These are phyloP conservation scores for Dryadomyces quercus-mongolicae DNA, from an alignment of 2,329 filamentous ascomycete genomes.

Conservation along the genomic window DNA sequence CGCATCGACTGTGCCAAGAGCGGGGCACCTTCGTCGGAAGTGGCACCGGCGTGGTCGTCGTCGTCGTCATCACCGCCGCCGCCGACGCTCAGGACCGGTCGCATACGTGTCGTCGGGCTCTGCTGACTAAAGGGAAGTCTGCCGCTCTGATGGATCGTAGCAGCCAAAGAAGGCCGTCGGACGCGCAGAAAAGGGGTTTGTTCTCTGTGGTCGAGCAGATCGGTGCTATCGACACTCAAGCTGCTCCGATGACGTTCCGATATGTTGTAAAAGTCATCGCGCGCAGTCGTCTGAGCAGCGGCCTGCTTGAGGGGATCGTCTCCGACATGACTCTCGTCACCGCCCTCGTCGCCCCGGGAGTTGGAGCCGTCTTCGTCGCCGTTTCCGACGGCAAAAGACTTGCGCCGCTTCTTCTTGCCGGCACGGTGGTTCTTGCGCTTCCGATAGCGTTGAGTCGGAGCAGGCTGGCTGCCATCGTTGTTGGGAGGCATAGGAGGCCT, in stretches of 20 bases:
- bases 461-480: not conserved
- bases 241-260: conserved; percentile 54
- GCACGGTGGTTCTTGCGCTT: conserved; percentile 65
- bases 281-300: conserved; percentile 10
- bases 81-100: not conserved
- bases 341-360: conserved; percentile 31
- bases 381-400: conserved; percentile 57
- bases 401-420: conserved; percentile 68
- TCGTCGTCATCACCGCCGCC: conserved; percentile 13
- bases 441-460: conserved; percentile 15
- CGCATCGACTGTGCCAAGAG: conserved; percentile 33
- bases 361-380: conserved; percentile 16
- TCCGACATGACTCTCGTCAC: conserved; percentile 34
- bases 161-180: conserved; percentile 41
- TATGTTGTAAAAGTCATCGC: conserved; percentile 36
- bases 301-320: conserved; percentile 17
- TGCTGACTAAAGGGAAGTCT: conserved; percentile 17
- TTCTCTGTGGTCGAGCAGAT: conserved; percentile 66
- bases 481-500: not conserved
- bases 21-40: conserved; percentile 40
- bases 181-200: conserved; percentile 49
- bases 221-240: conserved; percentile 82
- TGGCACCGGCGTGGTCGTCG: conserved; percentile 28
- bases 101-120: conserved; percentile 14
- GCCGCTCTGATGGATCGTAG: conserved; percentile 6